phyloP scores from a whole-genome alignment of 192 early-diverging fungal genomes.

The Spizellomyces sp. region DNA sequence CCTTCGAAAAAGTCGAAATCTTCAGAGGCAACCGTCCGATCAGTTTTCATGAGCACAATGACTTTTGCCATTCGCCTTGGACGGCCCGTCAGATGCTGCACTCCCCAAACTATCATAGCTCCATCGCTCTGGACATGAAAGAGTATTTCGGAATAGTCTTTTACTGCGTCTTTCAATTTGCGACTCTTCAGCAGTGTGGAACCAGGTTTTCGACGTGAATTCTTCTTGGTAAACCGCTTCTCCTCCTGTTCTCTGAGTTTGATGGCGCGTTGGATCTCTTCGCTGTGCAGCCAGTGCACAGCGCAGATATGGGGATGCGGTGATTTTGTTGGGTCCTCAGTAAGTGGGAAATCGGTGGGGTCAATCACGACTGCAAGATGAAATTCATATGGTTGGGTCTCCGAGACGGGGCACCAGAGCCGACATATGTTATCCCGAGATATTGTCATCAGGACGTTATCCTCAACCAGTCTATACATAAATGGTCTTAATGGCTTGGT shows the following conservation, averaged over 20 bases:
- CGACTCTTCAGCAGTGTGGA: conserved; percentile 42
- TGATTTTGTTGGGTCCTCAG: conserved; percentile 8
- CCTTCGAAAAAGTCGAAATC: conserved; percentile 65
- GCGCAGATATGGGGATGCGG: not conserved
- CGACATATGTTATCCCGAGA: conserved; percentile 68
- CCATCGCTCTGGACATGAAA: conserved; percentile 74
- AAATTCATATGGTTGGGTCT: conserved; percentile 54
- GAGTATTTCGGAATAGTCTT: conserved; percentile 76
- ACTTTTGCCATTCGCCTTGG: conserved; percentile 71
- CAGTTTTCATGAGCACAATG: conserved; percentile 64
- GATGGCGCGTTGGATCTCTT: conserved; percentile 40
- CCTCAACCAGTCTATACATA: not conserved
- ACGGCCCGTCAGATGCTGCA: conserved; percentile 64
- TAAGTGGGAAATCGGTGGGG: conserved; percentile 60
- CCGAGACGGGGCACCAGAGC: conserved; percentile 64
- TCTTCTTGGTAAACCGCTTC: not conserved
- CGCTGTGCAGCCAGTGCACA: conserved; percentile 44
- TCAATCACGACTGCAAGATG: conserved; percentile 72
- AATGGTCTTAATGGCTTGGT: not conserved
- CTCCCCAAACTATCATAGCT: conserved; percentile 75
- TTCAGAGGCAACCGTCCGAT: conserved; percentile 50
- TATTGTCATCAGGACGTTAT: conserved; percentile 67
- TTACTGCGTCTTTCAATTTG: conserved; percentile 60
- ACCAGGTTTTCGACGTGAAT: conserved; percentile 26
- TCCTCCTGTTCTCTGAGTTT: conserved; percentile 13